A percentile compares a stretch with the other conserved stretches of the same genome.
These are phyloP conservation scores for Aaosphaeria pasadenensis DNA, from an alignment of 2,329 filamentous ascomycete genomes.

Conservation along the genomic window DNA sequence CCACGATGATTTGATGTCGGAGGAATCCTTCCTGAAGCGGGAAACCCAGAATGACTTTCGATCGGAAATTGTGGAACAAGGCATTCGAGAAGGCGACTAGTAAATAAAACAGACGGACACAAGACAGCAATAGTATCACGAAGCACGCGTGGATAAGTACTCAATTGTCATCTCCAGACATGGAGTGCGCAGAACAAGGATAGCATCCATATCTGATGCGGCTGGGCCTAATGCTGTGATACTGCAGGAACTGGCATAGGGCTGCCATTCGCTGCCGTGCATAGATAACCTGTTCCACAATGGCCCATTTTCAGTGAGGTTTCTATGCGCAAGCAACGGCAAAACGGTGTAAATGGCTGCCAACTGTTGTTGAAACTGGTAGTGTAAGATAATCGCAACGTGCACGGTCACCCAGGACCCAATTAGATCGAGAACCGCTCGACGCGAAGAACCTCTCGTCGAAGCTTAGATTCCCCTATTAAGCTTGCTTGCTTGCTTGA, in stretches of 20 bases:
- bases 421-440: too few relatives aligned
- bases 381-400: constrained; percentile 30
- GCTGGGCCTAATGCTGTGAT: constrained; percentile 29
- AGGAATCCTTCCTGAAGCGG: background rate
- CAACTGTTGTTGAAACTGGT: constrained; percentile 19
- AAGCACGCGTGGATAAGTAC: constrained; percentile 16
- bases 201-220: constrained; percentile 1
- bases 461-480: too few relatives aligned
- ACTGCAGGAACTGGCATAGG: constrained; percentile 14
- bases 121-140: constrained; percentile 13
- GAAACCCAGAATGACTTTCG: background rate
- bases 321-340: constrained; percentile 17
- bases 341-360: constrained; percentile 16
- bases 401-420: constrained; percentile 15
- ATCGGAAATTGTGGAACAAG: background rate
- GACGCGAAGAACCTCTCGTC: too few relatives aligned
- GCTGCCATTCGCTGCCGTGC: constrained; percentile 8
- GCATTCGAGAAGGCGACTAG: background rate
- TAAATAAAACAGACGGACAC: constrained; percentile 1
- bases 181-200: constrained; percentile 8
- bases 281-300: constrained; percentile 17
- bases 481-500: too few relatives aligned
- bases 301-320: constrained; percentile 9
- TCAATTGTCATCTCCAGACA: constrained; percentile 21
- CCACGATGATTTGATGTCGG: background rate